Base-by-base conservation (phyloP, 1,284 basidiomycete species). In the Heliocybe sulcata region DNA sequence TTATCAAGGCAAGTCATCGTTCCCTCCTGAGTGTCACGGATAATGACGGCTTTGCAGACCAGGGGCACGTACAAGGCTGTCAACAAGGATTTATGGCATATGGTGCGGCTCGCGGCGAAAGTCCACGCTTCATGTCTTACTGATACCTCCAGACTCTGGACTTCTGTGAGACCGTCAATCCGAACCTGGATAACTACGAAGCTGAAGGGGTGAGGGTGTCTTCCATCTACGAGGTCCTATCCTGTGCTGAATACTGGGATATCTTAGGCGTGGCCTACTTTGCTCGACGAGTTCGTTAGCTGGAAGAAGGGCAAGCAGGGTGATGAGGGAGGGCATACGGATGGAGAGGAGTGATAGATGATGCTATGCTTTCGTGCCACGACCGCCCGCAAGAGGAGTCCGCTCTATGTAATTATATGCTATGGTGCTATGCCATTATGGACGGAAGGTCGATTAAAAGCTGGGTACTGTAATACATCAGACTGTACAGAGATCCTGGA, bases 1-100 rank as follows among this genome's bases (percentile, higher is more conserved):
- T 84, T 64, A 81, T 91, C 58, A 73, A 67, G 31, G 89, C 89
- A 61, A 50, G 81, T 68, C 31, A 33, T 10, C 54, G 56, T 51
- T 52, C 49, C 16, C 25, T 20, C 22, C 12, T 45, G 50, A 45
- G 10, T 50, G 20, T 45, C 12, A 12, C 12, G 29, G 12, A 31
- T 6, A 14, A 26, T 19, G 16, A 45, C 58, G 42, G 12, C 33
- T 50, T 33, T 54, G 53, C 64, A 90, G 83, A 79, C 84, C 57
- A 79, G 75, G 55, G 77, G 75, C 8, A 76, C 72, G 1, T 88
- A 87, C 68, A 90, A 83, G 62, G 86, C 83, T 0, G 81, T 81
- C 4, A 91, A 88, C 64, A 91, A 90, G 63, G 89, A 91, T 68
- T 68, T 90, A n/a, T 91, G 89, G 89, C 77, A 67, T 55, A 91